Evolutionary conservation across 2,329 filamentous ascomycete species (phyloP).

Genomic region (Exophiala calicioides): DNA sequence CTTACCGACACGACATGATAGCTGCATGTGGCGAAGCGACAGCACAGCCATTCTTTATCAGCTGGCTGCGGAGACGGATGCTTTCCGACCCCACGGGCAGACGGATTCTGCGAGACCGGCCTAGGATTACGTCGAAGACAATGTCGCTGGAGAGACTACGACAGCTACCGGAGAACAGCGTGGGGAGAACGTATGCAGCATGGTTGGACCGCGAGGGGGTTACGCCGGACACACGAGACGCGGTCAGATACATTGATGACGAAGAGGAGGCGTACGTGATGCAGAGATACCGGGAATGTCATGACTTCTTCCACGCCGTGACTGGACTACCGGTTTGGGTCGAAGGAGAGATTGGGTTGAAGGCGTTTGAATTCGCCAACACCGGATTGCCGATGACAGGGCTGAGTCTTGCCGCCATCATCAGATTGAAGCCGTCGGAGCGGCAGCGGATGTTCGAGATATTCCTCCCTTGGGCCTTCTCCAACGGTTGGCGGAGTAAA

Average conservation of each 20-base stretch:
- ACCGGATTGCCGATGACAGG: conserved; percentile 94
- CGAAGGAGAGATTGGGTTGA: conserved; percentile 97
- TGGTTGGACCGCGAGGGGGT: conserved; percentile 97
- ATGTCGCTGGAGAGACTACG: conserved; percentile 71
- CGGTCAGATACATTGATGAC: conserved; percentile 88
- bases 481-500: conserved; percentile 73
- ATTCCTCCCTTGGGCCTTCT: conserved; percentile 88
- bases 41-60: conserved; percentile 67
- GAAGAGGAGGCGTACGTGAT: conserved; percentile 97
- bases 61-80: background rate
- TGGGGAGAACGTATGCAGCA: conserved; percentile 78
- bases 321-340: conserved; percentile 86
- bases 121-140: conserved; percentile 76
- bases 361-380: conserved; percentile 96
- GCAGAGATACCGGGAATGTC: conserved; percentile 95
- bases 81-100: conserved; percentile 72
- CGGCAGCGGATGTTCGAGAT: too few relatives aligned
- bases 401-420: conserved; percentile 72
- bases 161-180: conserved; percentile 67
- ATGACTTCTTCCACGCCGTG: conserved; percentile 96
- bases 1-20: conserved; percentile 83
- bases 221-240: conserved; percentile 80
- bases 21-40: conserved; percentile 93
- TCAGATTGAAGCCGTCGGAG: conserved; percentile 63
- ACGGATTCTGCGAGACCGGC: conserved; percentile 85